Percentiles rank a stretch among this genome's conserved stretches.
phyloP scores from a whole-genome alignment of 768 basidiomycete species.

The Lactarius vividus region DNA sequence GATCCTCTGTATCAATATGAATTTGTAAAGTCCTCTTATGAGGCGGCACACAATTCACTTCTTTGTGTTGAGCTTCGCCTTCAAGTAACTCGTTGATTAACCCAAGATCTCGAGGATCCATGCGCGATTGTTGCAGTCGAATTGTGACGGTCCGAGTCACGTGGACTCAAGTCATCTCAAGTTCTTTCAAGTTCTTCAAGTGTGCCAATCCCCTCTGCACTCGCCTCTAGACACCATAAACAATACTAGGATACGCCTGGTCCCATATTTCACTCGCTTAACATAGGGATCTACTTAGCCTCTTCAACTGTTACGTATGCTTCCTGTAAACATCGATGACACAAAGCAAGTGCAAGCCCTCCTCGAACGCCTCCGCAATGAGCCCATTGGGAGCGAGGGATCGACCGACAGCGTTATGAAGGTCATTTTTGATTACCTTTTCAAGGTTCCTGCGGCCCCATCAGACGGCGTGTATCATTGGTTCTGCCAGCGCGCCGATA shows the following conservation, averaged over 20 bases:
- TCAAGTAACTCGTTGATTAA: constrained; percentile 25
- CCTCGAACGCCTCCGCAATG: constrained; percentile 56
- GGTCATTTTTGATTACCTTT: constrained; percentile 52
- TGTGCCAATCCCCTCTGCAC: neutral
- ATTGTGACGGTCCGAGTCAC: constrained; percentile 3
- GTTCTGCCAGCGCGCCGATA: constrained; percentile 69
- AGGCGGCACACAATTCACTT: constrained; percentile 15
- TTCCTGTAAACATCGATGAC: constrained; percentile 9
- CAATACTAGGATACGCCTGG: neutral
- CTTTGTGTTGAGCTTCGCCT: constrained; percentile 22
- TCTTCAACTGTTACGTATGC: constrained; percentile 2
- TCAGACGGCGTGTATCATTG: constrained; percentile 52
- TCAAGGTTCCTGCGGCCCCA: constrained; percentile 42
- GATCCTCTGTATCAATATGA: constrained; percentile 56
- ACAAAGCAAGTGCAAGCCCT: constrained; percentile 42
- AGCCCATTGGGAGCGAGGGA: constrained; percentile 51
- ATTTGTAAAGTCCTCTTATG: neutral
- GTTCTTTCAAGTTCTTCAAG: neutral
- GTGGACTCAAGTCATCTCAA: constrained; percentile 1
- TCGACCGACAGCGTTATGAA: constrained; percentile 49
- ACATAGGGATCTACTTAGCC: too few species aligned
- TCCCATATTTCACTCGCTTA: neutral
- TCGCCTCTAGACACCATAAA: neutral
- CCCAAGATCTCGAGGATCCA: constrained; percentile 27
- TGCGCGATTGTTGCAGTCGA: neutral